Percentiles rank a stretch among this genome's conserved stretches.
These are phyloP conservation scores for Leccinum variicolor DNA, from an alignment of 768 basidiomycete species.

Conservation along the genomic window DNA sequence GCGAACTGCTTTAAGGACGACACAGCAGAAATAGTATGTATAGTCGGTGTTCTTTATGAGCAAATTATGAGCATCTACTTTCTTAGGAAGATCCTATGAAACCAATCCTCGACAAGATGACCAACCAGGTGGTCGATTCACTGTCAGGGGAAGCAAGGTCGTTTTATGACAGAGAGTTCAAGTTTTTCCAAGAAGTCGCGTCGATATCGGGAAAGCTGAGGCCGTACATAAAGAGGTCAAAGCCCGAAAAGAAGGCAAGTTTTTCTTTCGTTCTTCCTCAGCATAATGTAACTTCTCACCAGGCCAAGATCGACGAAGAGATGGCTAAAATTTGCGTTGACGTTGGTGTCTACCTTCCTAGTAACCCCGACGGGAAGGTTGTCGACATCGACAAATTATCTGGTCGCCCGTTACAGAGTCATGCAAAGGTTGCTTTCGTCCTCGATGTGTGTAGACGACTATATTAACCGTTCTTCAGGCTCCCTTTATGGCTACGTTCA, in stretches of 20 bases:
- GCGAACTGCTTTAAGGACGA: conserved; percentile 97
- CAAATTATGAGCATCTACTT: background rate
- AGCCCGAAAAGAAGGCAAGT: conserved; percentile 90
- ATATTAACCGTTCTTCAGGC: conserved; percentile 51
- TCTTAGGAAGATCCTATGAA: conserved; percentile 92
- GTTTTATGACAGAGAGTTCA: conserved; percentile 95
- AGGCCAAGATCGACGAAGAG: conserved; percentile 99
- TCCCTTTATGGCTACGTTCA: conserved; percentile 99
- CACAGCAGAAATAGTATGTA: conserved; percentile 70
- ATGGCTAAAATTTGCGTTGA: conserved; percentile 95
- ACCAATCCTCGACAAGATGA: conserved; percentile 89
- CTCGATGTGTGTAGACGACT: background rate
- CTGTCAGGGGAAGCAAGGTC: conserved; percentile 83
- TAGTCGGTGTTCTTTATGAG: background rate
- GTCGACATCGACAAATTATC: conserved; percentile 98
- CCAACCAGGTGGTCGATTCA: conserved; percentile 70
- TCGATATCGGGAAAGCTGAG: conserved; percentile 98
- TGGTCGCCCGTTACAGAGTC: conserved; percentile 92
- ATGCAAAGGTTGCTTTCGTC: conserved; percentile 74
- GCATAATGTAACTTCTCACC: background rate
- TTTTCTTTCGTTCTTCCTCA: background rate
- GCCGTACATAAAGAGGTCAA: conserved; percentile 92
- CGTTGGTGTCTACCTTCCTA: conserved; percentile 94
- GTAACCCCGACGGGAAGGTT: conserved; percentile 94
- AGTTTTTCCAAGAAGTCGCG: conserved; percentile 94